phyloP scores from a whole-genome alignment of 768 basidiomycete species.

The Sporobolomyces phaffii region DNA sequence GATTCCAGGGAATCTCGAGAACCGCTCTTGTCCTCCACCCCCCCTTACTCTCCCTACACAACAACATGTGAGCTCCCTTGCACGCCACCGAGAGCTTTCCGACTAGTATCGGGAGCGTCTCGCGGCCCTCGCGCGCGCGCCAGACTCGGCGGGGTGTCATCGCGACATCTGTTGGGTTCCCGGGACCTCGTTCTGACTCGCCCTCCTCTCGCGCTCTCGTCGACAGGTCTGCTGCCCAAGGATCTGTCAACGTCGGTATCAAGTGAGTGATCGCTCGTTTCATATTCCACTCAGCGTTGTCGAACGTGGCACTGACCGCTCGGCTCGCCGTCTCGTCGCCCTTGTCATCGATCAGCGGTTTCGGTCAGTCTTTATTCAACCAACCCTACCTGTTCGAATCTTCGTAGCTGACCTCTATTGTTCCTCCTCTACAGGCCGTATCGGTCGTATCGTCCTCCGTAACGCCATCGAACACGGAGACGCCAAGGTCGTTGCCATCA shows the following conservation, averaged over 20 bases:
- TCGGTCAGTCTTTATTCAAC: slow-evolving; percentile 58
- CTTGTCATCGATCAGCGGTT: slow-evolving; percentile 45
- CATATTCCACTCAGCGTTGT: too few species aligned
- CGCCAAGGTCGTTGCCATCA: slow-evolving; percentile 69
- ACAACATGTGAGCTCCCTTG: slow-evolving; percentile 8
- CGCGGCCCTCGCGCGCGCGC: background rate
- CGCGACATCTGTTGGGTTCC: background rate
- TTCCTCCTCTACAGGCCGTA: slow-evolving; percentile 66
- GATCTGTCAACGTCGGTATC: slow-evolving; percentile 81
- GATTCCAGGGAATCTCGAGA: background rate
- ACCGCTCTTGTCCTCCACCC: background rate
- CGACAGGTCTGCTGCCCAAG: slow-evolving; percentile 30
- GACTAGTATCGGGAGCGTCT: too few species aligned
- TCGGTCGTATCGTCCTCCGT: slow-evolving; percentile 95
- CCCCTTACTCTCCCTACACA: background rate
- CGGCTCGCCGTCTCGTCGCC: background rate
- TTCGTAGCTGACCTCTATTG: background rate
- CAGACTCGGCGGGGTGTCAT: background rate
- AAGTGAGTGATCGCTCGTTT: slow-evolving; percentile 51
- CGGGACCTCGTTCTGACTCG: background rate
- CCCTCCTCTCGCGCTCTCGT: background rate
- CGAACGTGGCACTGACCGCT: slow-evolving; percentile 15
- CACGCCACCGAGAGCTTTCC: background rate
- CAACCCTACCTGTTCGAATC: background rate
- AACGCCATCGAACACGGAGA: slow-evolving; percentile 57